Conservation (phyloP, 108 stramenopile genomes). For the Tribonema minus region DNA sequence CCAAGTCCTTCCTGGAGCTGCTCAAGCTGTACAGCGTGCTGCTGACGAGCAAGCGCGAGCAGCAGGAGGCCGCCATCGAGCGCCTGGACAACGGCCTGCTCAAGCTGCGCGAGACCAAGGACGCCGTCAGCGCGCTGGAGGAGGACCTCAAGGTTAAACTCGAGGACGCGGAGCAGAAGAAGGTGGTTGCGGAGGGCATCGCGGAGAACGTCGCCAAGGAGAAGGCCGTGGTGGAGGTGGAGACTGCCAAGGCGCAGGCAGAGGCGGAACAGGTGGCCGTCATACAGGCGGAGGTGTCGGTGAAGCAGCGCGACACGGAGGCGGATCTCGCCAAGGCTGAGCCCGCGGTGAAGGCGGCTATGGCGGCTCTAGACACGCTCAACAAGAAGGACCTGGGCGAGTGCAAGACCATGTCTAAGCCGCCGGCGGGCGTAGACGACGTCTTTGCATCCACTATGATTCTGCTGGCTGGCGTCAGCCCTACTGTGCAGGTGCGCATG, state of each 20-base stretch:
- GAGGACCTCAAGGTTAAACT: constrained; percentile 67
- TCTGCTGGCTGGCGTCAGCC: constrained; percentile 74
- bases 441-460: constrained; percentile 81
- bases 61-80: constrained; percentile 52
- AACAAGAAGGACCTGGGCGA: constrained; percentile 65
- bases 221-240: constrained; percentile 69
- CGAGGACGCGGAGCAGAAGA: constrained; percentile 73
- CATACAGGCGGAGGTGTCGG: constrained; percentile 63
- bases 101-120: constrained; percentile 68
- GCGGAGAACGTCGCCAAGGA: constrained; percentile 72
- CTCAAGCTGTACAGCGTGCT: constrained; percentile 67
- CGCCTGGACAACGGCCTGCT: constrained; percentile 68
- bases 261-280: constrained; percentile 67
- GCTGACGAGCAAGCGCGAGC: constrained; percentile 59
- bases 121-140: constrained; percentile 67
- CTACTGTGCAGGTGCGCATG: constrained; percentile 49
- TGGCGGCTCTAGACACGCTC: constrained; percentile 66
- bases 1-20: constrained; percentile 70
- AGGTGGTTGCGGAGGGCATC: constrained; percentile 68
- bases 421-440: constrained; percentile 72
- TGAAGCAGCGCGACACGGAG: constrained; percentile 65
- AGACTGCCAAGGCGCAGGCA: constrained; percentile 66
- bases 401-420: constrained; percentile 65
- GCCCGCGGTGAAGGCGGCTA: constrained; percentile 62
- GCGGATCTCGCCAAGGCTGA: constrained; percentile 65